Base-by-base conservation (phyloP, 306 rosid species). In the Vigna unguiculata region DNA sequence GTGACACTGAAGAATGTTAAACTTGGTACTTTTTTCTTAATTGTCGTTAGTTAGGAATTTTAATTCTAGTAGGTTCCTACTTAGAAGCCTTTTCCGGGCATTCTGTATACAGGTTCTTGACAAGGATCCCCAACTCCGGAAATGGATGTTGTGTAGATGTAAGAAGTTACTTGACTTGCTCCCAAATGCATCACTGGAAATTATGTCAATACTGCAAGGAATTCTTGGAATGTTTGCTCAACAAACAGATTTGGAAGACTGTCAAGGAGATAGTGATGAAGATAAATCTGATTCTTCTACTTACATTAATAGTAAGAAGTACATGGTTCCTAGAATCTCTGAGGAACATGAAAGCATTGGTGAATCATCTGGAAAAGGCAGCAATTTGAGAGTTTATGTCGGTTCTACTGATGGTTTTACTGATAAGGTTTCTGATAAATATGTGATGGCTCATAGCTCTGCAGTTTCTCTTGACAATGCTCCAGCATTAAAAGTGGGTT, bases 61-160 rank as follows among this genome's bases (percentile, higher is more conserved):
- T 34, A 28, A 43, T 75, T 65, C 63, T 48, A 40, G 40, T 52
- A 22, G 77, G 53, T 78, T 22, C 36, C 24, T 69, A 58, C 72
- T 5, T 45, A 59, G 24, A 61, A 49, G 38, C 59, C 43, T 82
- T 63, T 62, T 54, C 57, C 49, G 75, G 19, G 68, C 65, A 53
- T 78, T 81, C 78, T 84, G 43, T 69, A 32, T 85, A 84, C 79
- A 95, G 98, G 93, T 89, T 79, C 86, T 95, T 47, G 82, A 81
- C 72, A 88, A 83, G 85, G 91, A 95, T 61, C 84, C 80, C 73
- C 78, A 85, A 32, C 78, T 95, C 75, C 85, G 28, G 80, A 84
- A 84, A 59, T 95, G 98, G 97, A 79, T 90, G 73, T 72, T 84
- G 69, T 59, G 83, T 52, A 86, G 85, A 75, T 86, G 84, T 85